phyloP scores from a whole-genome alignment of 108 stramenopile species.

The Seminavis robusta region DNA sequence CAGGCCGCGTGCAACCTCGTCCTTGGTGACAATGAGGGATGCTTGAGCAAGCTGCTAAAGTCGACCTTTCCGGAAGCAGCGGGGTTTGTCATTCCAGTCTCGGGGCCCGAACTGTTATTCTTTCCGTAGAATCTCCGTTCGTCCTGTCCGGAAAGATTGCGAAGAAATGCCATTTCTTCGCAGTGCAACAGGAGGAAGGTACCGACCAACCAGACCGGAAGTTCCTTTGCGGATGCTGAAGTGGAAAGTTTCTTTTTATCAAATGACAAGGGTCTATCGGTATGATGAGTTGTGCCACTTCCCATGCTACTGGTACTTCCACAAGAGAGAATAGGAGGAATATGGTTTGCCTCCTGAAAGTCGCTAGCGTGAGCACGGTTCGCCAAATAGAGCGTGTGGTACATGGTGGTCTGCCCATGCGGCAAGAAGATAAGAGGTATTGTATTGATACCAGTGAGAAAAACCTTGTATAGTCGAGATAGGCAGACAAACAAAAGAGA shows the following conservation, averaged over 20 bases:
- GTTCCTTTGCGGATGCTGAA: conserved; percentile 71
- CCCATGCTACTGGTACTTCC: conserved; percentile 76
- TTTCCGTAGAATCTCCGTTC: conserved; percentile 60
- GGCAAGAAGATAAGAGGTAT: no score
- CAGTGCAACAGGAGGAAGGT: conserved; percentile 83
- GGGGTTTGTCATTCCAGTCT: conserved; percentile 10
- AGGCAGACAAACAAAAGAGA: no score
- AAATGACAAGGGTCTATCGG: conserved; percentile 17
- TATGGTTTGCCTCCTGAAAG: conserved; percentile 27
- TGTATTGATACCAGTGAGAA: no score
- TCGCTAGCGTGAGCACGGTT: conserved; percentile 44
- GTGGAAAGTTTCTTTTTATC: conserved; percentile 41
- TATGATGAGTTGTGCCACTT: conserved; percentile 50
- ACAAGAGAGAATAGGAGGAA: conserved; percentile 84
- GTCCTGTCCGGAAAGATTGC: conserved; percentile 69
- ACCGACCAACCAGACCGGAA: conserved; percentile 83
- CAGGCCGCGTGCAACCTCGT: conserved; percentile 68
- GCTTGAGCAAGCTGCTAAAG: conserved; percentile 52
- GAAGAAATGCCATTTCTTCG: conserved; percentile 66
- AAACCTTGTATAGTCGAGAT: no score
- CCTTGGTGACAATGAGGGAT: conserved; percentile 51
- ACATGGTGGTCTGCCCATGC: no score
- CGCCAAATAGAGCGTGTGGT: conserved; percentile 79
- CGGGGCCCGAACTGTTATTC: conserved; percentile 19
- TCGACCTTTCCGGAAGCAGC: conserved; percentile 35